Conservation (phyloP, 2,329 filamentous ascomycete genomes). For the Ophiostoma sp. region DNA sequence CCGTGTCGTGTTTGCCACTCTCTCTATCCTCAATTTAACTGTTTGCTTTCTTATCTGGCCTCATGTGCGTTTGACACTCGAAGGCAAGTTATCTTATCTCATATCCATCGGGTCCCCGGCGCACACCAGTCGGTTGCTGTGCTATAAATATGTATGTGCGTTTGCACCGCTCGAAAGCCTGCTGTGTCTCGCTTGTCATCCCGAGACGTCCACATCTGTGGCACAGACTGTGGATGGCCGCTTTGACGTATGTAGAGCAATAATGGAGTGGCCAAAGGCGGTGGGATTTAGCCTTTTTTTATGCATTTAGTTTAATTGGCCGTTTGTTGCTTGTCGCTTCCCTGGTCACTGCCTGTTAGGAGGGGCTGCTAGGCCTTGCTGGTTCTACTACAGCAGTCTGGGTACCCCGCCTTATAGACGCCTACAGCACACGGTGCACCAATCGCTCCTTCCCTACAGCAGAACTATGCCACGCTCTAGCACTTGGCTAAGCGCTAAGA, state of each 20-base stretch:
- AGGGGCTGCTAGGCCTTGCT: background rate
- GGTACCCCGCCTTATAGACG: slow-evolving; percentile 2
- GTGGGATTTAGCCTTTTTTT: background rate
- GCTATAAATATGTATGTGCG: background rate
- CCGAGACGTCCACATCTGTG: background rate
- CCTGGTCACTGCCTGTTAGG: background rate
- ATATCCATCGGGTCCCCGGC: too few species aligned
- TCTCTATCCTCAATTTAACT: too few species aligned
- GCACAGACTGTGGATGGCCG: background rate
- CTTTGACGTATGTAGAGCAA: background rate
- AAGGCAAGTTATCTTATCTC: too few species aligned
- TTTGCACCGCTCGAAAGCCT: background rate
- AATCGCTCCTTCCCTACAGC: background rate
- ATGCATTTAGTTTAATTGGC: background rate
- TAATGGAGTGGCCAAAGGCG: background rate
- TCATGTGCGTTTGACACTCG: too few species aligned
- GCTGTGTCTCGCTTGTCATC: background rate
- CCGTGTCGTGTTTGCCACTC: too few species aligned
- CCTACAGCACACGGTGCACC: slow-evolving; percentile 7
- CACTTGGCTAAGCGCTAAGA: background rate
- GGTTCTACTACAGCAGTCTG: background rate
- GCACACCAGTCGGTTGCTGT: background rate
- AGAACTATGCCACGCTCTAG: too few species aligned
- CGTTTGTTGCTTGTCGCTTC: slow-evolving; percentile 3
- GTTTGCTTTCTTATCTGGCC: too few species aligned